Conservation (phyloP, 352 stramenopile genomes). For the Phytophthora tentaculata region DNA sequence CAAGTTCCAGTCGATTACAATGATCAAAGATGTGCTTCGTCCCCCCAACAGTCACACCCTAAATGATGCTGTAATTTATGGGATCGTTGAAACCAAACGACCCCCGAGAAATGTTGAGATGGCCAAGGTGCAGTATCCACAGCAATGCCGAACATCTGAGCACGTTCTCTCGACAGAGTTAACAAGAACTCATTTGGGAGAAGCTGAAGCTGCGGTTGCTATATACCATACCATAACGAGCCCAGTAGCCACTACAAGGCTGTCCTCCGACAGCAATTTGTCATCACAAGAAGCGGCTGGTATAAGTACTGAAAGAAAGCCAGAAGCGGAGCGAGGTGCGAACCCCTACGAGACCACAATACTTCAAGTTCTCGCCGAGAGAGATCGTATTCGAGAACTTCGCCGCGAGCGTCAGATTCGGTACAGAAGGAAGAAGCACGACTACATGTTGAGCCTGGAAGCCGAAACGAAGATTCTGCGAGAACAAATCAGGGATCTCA, state of each 20-base stretch:
- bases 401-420: slow-evolving; percentile 14
- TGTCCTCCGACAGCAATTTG: too few species aligned
- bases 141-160: not conserved
- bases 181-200: slow-evolving; percentile 1
- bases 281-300: not conserved
- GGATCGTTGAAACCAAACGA: not conserved
- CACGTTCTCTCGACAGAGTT: not conserved
- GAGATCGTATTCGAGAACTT: slow-evolving; percentile 3
- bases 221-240: too few species aligned
- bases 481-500: slow-evolving; percentile 3
- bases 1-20: not conserved
- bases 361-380: not conserved
- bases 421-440: slow-evolving; percentile 21
- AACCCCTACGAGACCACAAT: not conserved
- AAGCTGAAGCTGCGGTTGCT: not conserved
- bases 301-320: too few species aligned
- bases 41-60: not conserved
- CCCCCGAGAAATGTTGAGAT: not conserved
- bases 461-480: not conserved
- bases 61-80: not conserved
- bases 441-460: slow-evolving; percentile 10
- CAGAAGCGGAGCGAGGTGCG: not conserved
- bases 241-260: too few species aligned
- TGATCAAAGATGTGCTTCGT: not conserved
- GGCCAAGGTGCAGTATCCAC: not conserved